Percentiles rank a stretch among this genome's conserved stretches.
Evolutionary conservation across 140 eudicot species (phyloP).

Genomic region (Flaveria floridana): DNA sequence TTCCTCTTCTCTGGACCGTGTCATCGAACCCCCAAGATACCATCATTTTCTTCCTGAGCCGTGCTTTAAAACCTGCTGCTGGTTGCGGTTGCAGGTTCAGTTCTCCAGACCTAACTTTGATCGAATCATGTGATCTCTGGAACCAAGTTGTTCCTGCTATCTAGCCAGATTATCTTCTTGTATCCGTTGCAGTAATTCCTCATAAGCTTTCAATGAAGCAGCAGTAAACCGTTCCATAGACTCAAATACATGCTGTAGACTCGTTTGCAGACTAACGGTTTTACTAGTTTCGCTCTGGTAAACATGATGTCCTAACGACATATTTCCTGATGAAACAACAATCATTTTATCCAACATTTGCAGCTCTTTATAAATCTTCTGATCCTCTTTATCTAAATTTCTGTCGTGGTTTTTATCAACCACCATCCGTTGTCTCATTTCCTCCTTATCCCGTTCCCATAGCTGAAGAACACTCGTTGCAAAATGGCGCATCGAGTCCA

Average conservation of each 20-base stretch:
- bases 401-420: slow-evolving; percentile 51
- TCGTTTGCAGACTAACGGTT: slow-evolving; percentile 60
- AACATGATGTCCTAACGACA: slow-evolving; percentile 52
- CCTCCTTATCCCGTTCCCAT: slow-evolving; percentile 78
- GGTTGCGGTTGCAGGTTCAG: too few relatives aligned
- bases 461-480: slow-evolving; percentile 64
- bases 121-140: too few relatives aligned
- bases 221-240: slow-evolving; percentile 75
- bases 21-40: not conserved
- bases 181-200: slow-evolving; percentile 73
- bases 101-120: not conserved
- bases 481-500: slow-evolving; percentile 67
- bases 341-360: slow-evolving; percentile 75
- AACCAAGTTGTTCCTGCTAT: slow-evolving; percentile 28
- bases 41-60: not conserved
- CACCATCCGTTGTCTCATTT: slow-evolving; percentile 59
- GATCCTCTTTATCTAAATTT: slow-evolving; percentile 72
- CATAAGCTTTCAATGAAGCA: slow-evolving; percentile 67
- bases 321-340: slow-evolving; percentile 46
- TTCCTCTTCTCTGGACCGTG: not conserved
- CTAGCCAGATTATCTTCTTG: slow-evolving; percentile 58
- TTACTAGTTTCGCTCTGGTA: slow-evolving; percentile 88
- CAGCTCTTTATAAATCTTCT: slow-evolving; percentile 75
- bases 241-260: slow-evolving; percentile 72
- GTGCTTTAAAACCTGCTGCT: not conserved